Base-by-base conservation (phyloP, 2,329 filamentous ascomycete genomes). In the Fusarium tjaetaba region DNA sequence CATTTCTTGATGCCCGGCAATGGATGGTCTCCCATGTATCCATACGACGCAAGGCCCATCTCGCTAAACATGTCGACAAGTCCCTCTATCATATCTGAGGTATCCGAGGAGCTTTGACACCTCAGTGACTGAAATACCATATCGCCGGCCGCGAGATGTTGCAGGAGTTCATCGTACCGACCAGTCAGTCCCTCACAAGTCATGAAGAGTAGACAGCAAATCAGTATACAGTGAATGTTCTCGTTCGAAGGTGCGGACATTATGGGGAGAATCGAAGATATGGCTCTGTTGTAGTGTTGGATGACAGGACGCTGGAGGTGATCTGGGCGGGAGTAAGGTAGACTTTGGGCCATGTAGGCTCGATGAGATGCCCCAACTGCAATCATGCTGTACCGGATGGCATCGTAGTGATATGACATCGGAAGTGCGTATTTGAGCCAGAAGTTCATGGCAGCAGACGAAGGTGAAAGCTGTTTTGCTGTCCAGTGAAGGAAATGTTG, bases 231-330 rank as follows among this genome's bases (percentile, higher is more conserved):
- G 28, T 68, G 36, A 11, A 68, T 53, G 3, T 62, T 48, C 15
- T 18, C 34, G 1, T 34, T 4, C 11, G 34, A 38, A 0, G 55
- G 46, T 0, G 46, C n/a, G 0, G 65, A 68, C 65, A 68, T 68
- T 4, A 68, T 15, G 2, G 65, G 63, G 2, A 68, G 6, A 4
- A 68, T 68, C 0, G 63, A 68, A 0, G 63, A 48, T 41, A 68
- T 68, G 11, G 65, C 65, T 49, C 20, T 68, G 36, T 68, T 68
- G 7, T 68, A 68, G 6, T 68, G 65, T 1, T 68, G 65, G 11
- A 68, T 68, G 16, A 68, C 55, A 9, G 56, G 64, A 3, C 46
- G 36, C 4, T 68, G 64, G 0, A 68, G 7, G 10, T 48, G 15
- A 16, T 61, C 39, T 5, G 63, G 63, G 1, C 36, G 41, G 1